Conservation (phyloP, 345 rosid genomes). For the Dipteronia dyeriana region DNA sequence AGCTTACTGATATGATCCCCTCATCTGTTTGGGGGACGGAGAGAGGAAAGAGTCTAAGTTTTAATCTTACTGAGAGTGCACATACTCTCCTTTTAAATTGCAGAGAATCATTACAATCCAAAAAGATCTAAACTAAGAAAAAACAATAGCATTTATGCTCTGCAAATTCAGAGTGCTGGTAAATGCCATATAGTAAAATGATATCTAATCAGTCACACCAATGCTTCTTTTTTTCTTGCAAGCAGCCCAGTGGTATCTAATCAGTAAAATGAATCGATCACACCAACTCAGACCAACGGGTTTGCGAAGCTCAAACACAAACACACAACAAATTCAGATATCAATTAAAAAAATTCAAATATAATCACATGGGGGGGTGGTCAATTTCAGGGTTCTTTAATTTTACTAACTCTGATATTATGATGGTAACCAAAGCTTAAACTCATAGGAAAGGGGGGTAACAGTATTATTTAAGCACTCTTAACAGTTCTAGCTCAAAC, state of each 20-base stretch:
- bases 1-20: constrained; percentile 1
- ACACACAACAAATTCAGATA: too few relatives aligned
- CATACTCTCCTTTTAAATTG: not conserved
- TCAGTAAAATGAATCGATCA: too few relatives aligned
- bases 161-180: not conserved
- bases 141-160: not conserved
- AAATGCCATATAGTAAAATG: not conserved
- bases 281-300: too few relatives aligned
- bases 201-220: not conserved
- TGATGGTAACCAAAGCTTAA: too few relatives aligned
- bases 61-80: not conserved
- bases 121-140: not conserved
- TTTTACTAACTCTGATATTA: too few relatives aligned
- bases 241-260: too few relatives aligned
- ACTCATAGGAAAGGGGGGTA: too few relatives aligned
- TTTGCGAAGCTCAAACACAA: too few relatives aligned
- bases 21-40: not conserved
- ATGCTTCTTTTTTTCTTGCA: not conserved
- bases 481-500: not conserved
- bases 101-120: not conserved
- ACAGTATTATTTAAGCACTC: too few relatives aligned
- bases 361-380: too few relatives aligned
- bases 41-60: not conserved
- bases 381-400: too few relatives aligned
- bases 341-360: too few relatives aligned